phyloP scores from a whole-genome alignment of 192 early-diverging fungal genomes.

The Rhizophagus prolifer region DNA sequence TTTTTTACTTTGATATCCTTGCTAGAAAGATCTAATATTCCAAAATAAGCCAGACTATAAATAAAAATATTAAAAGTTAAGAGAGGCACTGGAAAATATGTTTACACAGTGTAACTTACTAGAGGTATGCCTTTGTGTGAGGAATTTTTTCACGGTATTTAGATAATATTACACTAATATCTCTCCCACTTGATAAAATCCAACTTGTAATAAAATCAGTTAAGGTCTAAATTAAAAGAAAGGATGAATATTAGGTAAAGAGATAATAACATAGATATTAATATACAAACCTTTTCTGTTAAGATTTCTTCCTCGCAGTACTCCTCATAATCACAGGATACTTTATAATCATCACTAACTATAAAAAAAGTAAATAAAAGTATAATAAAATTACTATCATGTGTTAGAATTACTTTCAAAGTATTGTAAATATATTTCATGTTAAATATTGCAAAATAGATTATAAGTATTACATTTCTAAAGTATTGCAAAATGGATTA shows the following conservation, averaged over 20 bases:
- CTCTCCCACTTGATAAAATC: constrained; percentile 18
- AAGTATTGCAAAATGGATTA: too few relatives aligned
- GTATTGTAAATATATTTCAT: too few relatives aligned
- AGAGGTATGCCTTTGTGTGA: constrained; percentile 9
- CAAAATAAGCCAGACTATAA: constrained; percentile 27
- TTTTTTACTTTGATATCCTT: constrained; percentile 13
- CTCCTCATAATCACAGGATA: constrained; percentile 24
- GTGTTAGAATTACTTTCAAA: too few relatives aligned
- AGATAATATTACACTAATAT: background rate
- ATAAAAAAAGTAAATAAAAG: too few relatives aligned
- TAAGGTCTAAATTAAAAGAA: constrained; percentile 24
- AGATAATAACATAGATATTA: constrained; percentile 22
- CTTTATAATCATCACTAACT: constrained; percentile 16
- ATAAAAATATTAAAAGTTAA: constrained; percentile 21
- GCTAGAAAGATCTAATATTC: constrained; percentile 25
- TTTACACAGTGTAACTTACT: constrained; percentile 13
- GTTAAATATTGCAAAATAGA: too few relatives aligned
- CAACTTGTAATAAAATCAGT: background rate
- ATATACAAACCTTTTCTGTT: constrained; percentile 28
- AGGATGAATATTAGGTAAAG: constrained; percentile 25
- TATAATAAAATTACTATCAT: too few relatives aligned
- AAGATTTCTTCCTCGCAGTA: constrained; percentile 27
- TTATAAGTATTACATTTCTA: too few relatives aligned
- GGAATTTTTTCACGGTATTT: constrained; percentile 6
- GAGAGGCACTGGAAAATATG: constrained; percentile 4